Percentiles rank a stretch among this genome's conserved stretches.
phyloP scores from a whole-genome alignment of 192 early-diverging fungal species.

The Backusella luteola region DNA sequence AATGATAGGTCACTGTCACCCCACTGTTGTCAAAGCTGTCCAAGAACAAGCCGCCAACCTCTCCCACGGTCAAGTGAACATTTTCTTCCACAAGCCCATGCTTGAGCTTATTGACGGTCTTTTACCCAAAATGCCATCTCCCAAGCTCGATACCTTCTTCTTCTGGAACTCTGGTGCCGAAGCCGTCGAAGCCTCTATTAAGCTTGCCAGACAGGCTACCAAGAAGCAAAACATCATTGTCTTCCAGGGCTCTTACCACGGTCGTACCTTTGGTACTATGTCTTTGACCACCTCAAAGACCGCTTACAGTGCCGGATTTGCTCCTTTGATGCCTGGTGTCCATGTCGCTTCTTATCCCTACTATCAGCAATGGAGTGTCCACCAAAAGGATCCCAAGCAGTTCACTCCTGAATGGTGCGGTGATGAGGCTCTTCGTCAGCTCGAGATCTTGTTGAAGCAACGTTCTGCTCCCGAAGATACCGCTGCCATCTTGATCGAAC shows the following conservation, averaged over 20 bases:
- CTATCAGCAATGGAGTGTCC: constrained; percentile 12
- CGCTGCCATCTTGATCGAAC: constrained; percentile 39
- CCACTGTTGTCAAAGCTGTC: constrained; percentile 43
- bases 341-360: constrained; percentile 35
- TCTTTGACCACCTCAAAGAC: constrained; percentile 36
- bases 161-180: constrained; percentile 43
- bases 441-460: constrained; percentile 37
- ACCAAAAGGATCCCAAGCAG: constrained; percentile 17
- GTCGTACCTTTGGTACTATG: constrained; percentile 40
- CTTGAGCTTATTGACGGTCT: constrained; percentile 29
- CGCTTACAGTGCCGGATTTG: constrained; percentile 32
- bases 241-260: constrained; percentile 38
- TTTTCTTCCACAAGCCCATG: constrained; percentile 39
- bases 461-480: constrained; percentile 37
- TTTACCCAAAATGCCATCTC: constrained; percentile 20
- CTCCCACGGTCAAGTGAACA: constrained; percentile 37
- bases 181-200: constrained; percentile 40
- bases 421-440: constrained; percentile 26
- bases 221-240: constrained; percentile 44
- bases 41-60: constrained; percentile 37
- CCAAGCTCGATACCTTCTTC: constrained; percentile 36
- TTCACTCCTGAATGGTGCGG: constrained; percentile 21
- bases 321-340: constrained; percentile 41
- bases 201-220: constrained; percentile 40
- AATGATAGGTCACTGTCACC: constrained; percentile 39